Evolutionary conservation across 495 filamentous ascomycete species (phyloP), one percentile per base, ranked within the genome.

Genomic region (Penicillium cataractarum): DNA sequence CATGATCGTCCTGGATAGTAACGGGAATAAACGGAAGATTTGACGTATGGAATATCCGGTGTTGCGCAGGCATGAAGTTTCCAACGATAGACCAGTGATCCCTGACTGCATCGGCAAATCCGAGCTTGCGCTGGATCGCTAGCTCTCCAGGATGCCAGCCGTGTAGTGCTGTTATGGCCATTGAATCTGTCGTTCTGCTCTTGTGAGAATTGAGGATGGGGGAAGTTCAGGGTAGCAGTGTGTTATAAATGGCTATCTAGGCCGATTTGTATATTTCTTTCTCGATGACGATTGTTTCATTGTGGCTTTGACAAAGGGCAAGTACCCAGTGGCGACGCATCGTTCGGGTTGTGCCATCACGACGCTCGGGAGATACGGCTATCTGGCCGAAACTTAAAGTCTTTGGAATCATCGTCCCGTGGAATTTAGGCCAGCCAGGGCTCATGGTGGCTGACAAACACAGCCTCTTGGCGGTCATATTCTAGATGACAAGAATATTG

Each of bases 91-190:
- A 12, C 65, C 65, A 67, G 39, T 31, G 15, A 58, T 65, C 49
- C 8, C n/a, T 58, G 21, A 65, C 55, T 1, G 62, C 61, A 33
- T 61, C 49, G 4, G 57, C 61, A 42, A 55, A 67, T 8, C 65
- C 65, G 13, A 65, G 62, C 37, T 59, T 57, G 21, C 46, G 65
- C n/a, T 67, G 65, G 13, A 67, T 61, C 4, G 48, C 19, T 10
- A 61, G 15, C 55, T 67, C 65, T 33, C 65, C 65, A 9, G 62
- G 65, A 39, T 67, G 65, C 65, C 65, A 67, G 4, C 62, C 62
- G 12, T 56, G 51, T 8, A 67, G 49, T 54, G 65, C 65, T 6
- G 63, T 46, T 57, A 61, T 58, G 51, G n/a, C 3, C 22, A 29
- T 59, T 4, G 22, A 10, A 40, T 39, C 37, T 21, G 37, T 42